These are phyloP conservation scores for Lipomyces anomalus DNA, from an alignment of 805 yeast species.

Conservation along the genomic window DNA sequence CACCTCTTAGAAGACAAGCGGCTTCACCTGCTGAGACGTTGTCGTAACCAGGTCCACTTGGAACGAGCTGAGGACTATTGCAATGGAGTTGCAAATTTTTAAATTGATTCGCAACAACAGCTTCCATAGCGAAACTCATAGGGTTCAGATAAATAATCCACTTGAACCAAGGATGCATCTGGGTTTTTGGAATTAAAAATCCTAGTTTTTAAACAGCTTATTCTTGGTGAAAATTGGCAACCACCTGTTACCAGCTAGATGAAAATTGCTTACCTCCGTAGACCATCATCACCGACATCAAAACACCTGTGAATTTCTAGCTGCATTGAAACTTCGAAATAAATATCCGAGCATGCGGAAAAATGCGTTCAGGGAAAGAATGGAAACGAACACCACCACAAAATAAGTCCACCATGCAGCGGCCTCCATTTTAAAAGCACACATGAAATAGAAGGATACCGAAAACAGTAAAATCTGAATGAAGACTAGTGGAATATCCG, in stretches of 20 bases:
- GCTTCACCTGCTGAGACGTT: slow-evolving; percentile 33
- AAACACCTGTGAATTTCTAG: background rate
- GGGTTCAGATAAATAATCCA: slow-evolving; percentile 61
- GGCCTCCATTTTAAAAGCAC: slow-evolving; percentile 46
- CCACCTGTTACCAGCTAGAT: too few species aligned
- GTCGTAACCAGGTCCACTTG: slow-evolving; percentile 52
- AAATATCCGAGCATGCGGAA: slow-evolving; percentile 47
- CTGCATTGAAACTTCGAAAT: slow-evolving; percentile 30
- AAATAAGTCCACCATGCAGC: slow-evolving; percentile 52
- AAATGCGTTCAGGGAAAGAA: slow-evolving; percentile 53
- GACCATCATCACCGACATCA: background rate
- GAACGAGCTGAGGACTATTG: slow-evolving; percentile 40
- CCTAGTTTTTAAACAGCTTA: too few species aligned
- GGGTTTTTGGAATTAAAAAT: slow-evolving; percentile 46
- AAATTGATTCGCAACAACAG: slow-evolving; percentile 62
- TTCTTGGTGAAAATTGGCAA: too few species aligned
- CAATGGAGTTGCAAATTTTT: slow-evolving; percentile 53
- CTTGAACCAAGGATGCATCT: slow-evolving; percentile 67
- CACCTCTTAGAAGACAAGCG: slow-evolving; percentile 50
- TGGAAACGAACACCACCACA: slow-evolving; percentile 40
- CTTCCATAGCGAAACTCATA: slow-evolving; percentile 53
- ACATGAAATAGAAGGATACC: slow-evolving; percentile 49
- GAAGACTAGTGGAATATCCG: slow-evolving; percentile 52
- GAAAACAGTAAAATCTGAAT: slow-evolving; percentile 43
- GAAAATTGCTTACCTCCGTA: slow-evolving; percentile 33